Evolutionary conservation across 192 early-diverging fungal genomes (phyloP).

Genomic region (Allomyces macrogynus): DNA sequence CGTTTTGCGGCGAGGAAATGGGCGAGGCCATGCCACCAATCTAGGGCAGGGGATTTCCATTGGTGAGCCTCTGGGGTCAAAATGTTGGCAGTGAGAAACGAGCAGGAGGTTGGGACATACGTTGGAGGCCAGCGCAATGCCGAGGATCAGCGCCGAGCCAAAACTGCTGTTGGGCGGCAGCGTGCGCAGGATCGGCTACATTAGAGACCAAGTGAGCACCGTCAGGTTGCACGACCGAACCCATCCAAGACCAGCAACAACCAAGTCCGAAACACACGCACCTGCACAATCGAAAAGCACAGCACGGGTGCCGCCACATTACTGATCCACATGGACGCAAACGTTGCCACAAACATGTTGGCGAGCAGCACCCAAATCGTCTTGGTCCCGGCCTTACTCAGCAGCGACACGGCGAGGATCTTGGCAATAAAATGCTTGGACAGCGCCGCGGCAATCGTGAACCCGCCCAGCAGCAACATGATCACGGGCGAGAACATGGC

Average conservation of each 20-base stretch:
- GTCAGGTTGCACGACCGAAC: neutral
- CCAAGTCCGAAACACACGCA: constrained; percentile 1
- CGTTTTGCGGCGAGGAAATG: constrained; percentile 60
- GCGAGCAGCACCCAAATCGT: constrained; percentile 44
- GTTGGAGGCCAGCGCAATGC: constrained; percentile 51
- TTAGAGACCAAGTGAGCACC: neutral
- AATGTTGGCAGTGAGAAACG: too few species aligned
- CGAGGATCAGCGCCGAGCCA: constrained; percentile 43
- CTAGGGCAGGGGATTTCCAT: neutral
- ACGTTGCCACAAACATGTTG: constrained; percentile 54
- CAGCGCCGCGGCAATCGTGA: constrained; percentile 50
- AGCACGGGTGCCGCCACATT: constrained; percentile 63
- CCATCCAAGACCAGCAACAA: too few species aligned
- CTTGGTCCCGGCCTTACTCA: constrained; percentile 43
- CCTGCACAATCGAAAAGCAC: constrained; percentile 46
- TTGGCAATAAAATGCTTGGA: constrained; percentile 60
- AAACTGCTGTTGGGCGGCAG: constrained; percentile 35
- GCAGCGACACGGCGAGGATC: constrained; percentile 32
- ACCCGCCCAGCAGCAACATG: constrained; percentile 57
- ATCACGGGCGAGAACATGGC: constrained; percentile 59
- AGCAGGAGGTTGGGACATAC: neutral
- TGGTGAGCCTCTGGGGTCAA: too few species aligned
- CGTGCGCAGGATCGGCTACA: constrained; percentile 49
- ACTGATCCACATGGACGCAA: constrained; percentile 61
- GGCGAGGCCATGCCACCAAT: constrained; percentile 62